Evolutionary conservation across 805 yeast species (phyloP).

Genomic region (Ogataea nitratoaversa): DNA sequence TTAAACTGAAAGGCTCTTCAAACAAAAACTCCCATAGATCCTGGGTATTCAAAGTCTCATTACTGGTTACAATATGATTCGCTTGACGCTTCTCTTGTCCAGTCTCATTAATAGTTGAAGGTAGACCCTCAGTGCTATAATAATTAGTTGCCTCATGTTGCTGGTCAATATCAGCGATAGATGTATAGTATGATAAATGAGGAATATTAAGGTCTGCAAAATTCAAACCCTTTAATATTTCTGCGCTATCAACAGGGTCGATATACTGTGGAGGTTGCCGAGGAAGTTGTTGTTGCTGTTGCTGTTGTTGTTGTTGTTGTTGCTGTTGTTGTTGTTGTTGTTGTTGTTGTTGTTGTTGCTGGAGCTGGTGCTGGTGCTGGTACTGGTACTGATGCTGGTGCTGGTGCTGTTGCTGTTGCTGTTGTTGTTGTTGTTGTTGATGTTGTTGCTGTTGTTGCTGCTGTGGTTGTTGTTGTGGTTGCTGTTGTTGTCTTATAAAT

Average conservation of each 20-base stretch:
- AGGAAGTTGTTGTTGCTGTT: not conserved
- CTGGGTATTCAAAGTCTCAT: slow-evolving; percentile 4
- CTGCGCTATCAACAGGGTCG: slow-evolving; percentile 2
- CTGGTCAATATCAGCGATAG: not conserved
- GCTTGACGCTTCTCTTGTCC: not conserved
- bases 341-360: not conserved
- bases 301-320: not conserved
- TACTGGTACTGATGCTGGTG: too few relatives aligned
- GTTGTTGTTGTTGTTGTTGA: not conserved
- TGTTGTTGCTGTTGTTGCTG: not conserved
- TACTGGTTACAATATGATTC: not conserved
- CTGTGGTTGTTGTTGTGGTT: not conserved
- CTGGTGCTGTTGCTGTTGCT: not conserved
- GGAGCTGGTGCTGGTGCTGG: not conserved
- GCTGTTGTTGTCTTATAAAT: not conserved
- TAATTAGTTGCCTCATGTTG: too few relatives aligned
- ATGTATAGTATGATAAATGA: not conserved
- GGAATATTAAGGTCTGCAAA: slow-evolving; percentile 1
- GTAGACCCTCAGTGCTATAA: too few relatives aligned
- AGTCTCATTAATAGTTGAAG: too few relatives aligned
- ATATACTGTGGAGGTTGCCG: not conserved
- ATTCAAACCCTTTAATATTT: slow-evolving; percentile 3
- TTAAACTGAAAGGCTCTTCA: slow-evolving; percentile 13
- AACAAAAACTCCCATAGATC: slow-evolving; percentile 13
- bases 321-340: not conserved